Evolutionary conservation across 208 protist genomes (phyloP).

Genomic region (Wallacemonas sp.): DNA sequence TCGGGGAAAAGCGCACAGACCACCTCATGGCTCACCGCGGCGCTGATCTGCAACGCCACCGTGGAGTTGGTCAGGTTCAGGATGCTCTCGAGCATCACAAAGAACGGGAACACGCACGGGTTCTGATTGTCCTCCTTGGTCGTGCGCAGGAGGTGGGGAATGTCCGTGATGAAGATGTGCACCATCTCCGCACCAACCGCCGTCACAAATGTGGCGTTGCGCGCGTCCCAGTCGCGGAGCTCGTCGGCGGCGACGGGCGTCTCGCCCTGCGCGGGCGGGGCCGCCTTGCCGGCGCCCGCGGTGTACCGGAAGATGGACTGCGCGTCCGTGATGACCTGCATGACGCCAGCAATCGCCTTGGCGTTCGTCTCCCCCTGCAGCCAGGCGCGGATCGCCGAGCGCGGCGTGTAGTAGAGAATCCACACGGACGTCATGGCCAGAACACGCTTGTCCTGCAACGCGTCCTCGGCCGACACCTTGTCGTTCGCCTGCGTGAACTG

Average conservation of each 20-base stretch:
- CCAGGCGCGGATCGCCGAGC: conserved; percentile 45
- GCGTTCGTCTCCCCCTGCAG: conserved; percentile 43
- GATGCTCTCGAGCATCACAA: conserved; percentile 81
- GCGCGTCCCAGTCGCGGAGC: conserved; percentile 69
- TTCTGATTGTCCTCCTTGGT: conserved; percentile 51
- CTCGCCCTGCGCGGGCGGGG: not conserved
- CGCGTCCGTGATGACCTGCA: conserved; percentile 69
- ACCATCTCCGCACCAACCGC: conserved; percentile 66
- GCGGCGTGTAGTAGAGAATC: conserved; percentile 82
- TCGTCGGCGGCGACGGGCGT: conserved; percentile 15
- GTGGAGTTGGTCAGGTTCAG: conserved; percentile 81
- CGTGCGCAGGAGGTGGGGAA: conserved; percentile 53
- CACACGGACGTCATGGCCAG: conserved; percentile 68
- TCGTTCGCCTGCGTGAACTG: conserved; percentile 52
- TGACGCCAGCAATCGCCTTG: conserved; percentile 65
- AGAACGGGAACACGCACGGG: conserved; percentile 77
- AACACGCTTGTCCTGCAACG: conserved; percentile 60
- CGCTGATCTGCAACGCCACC: conserved; percentile 76
- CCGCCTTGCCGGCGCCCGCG: conserved; percentile 37
- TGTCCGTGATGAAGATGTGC: conserved; percentile 66
- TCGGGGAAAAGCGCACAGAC: conserved; percentile 78
- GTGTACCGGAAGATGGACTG: conserved; percentile 77
- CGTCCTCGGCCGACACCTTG: conserved; percentile 36
- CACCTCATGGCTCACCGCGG: conserved; percentile 67
- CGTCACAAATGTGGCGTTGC: conserved; percentile 71